These are phyloP conservation scores for Handroanthus guayacan DNA, from an alignment of 257 asterid species.

Conservation along the genomic window DNA sequence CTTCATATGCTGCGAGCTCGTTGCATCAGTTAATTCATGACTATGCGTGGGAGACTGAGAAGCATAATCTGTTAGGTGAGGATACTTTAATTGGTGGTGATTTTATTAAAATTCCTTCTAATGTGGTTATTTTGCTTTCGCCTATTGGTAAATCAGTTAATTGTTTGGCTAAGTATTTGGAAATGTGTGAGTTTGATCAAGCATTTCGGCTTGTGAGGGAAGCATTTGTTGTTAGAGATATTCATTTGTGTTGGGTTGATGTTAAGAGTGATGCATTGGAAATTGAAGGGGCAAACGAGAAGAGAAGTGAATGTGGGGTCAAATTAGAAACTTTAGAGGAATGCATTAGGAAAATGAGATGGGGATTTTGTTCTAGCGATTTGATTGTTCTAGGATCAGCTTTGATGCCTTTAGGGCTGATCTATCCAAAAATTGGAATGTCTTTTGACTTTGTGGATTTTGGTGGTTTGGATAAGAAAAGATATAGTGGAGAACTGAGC, in stretches of 20 bases:
- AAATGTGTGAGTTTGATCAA: conserved; percentile 47
- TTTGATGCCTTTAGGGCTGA: conserved; percentile 77
- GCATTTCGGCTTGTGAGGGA: conserved; percentile 56
- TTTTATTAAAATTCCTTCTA: conserved; percentile 46
- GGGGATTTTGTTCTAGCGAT: conserved; percentile 83
- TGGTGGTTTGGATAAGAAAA: conserved; percentile 39
- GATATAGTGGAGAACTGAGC: conserved; percentile 54
- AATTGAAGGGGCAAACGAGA: conserved; percentile 31
- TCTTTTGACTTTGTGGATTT: conserved; percentile 44
- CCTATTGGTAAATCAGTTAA: conserved; percentile 48
- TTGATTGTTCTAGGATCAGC: conserved; percentile 72
- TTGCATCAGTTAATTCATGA: conserved; percentile 71
- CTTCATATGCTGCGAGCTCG: conserved; percentile 52
- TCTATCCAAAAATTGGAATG: conserved; percentile 74
- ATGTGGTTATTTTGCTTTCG: conserved; percentile 79
- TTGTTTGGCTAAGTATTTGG: conserved; percentile 46
- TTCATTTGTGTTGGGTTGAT: conserved; percentile 86
- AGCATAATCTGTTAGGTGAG: conserved; percentile 47
- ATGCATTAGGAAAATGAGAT: conserved; percentile 59
- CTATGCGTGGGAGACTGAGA: conserved; percentile 76
- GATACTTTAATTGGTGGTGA: conserved; percentile 30
- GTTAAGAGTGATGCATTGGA: conserved; percentile 49
- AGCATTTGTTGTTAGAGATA: conserved; percentile 57
- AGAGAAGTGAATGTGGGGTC: conserved; percentile 36
- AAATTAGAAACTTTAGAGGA: conserved; percentile 43